Evolutionary conservation across 352 stramenopile species (phyloP), one percentile per base, ranked within the genome.

Genomic region (Stephanocyclus meneghinianus): DNA sequence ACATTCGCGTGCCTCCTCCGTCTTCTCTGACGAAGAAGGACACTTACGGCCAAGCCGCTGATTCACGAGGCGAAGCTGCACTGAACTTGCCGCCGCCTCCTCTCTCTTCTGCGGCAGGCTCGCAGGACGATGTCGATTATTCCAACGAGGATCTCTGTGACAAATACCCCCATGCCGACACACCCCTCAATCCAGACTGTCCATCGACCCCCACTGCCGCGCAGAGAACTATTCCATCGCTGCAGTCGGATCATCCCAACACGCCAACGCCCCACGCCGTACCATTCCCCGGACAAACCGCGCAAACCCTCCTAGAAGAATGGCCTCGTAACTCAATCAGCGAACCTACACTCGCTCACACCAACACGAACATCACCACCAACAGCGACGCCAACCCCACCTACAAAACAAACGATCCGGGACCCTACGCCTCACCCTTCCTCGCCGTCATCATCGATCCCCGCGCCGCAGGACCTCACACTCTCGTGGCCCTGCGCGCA

Each of bases 381-480:
- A 55, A 1, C 5, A 21, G 15, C 18, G 13, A n/a, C 47, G 15
- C 13, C 47, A 21, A 55, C 13, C 47, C 47, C 47, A 67, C 50
- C 44, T 44, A 10, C 50, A 73, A 48, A n/a, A 5, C 30, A 10
- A 21, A 68, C 8, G 37, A 78, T 65, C 76, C 71, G 42, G 87
- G 85, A 48, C 63, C 74, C 11, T 91, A 85, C 71, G 87, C 75
- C n/a, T 57, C 60, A 47, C 89, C 89, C 40, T 93, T 93, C 55
- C 76, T 93, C 21, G 67, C 76, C 21, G 89, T 93, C 0, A 83
- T 93, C 62, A 81, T 90, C 44, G 87, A 93, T 76, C 89, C 87
- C 40, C 74, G 89, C 66, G 86, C 86, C 8, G 85, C 89, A 50
- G 89, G 89, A 73, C 89, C 89, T 51, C 89, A 93, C 66, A 93